Percentiles rank a stretch among this genome's conserved stretches.
These are phyloP conservation scores for Cyberlindnera mississippiensis DNA, from an alignment of 805 yeast species.

Conservation along the genomic window DNA sequence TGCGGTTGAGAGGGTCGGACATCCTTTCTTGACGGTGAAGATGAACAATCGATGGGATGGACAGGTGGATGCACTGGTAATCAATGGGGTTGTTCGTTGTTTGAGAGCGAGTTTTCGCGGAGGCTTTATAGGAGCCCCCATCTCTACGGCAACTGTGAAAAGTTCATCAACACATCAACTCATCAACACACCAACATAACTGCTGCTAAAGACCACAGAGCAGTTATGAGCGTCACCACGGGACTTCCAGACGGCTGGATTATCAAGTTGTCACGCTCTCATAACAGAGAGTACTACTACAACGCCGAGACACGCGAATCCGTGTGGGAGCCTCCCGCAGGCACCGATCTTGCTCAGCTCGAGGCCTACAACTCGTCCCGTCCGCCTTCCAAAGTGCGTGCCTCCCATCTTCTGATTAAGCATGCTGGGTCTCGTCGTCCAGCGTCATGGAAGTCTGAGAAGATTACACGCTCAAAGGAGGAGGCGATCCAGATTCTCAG, in stretches of 20 bases:
- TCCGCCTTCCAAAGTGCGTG: constrained; percentile 65
- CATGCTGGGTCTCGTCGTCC: constrained; percentile 86
- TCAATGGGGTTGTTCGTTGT: too few relatives aligned
- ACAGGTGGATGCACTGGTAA: too few relatives aligned
- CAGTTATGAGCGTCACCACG: constrained; percentile 30
- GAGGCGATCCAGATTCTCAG: constrained; percentile 70
- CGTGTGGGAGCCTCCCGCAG: constrained; percentile 89
- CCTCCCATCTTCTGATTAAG: constrained; percentile 78
- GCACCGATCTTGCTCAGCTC: constrained; percentile 62
- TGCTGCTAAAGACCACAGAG: too few relatives aligned
- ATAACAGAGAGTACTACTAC: constrained; percentile 79
- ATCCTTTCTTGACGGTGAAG: too few relatives aligned
- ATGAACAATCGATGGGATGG: too few relatives aligned
- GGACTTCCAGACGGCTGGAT: constrained; percentile 91
- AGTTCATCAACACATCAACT: too few relatives aligned
- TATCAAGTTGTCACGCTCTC: constrained; percentile 70
- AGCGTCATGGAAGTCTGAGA: constrained; percentile 79
- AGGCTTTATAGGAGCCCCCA: too few relatives aligned
- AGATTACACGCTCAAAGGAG: constrained; percentile 74
- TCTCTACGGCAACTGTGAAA: too few relatives aligned
- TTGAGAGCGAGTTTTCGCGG: too few relatives aligned
- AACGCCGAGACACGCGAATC: constrained; percentile 69
- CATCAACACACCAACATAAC: too few relatives aligned
- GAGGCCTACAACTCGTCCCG: constrained; percentile 48
- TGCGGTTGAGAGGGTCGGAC: constrained; percentile 56